phyloP scores from a whole-genome alignment of 1,139 yeast genomes.

The Saccharomyces hybrid region DNA sequence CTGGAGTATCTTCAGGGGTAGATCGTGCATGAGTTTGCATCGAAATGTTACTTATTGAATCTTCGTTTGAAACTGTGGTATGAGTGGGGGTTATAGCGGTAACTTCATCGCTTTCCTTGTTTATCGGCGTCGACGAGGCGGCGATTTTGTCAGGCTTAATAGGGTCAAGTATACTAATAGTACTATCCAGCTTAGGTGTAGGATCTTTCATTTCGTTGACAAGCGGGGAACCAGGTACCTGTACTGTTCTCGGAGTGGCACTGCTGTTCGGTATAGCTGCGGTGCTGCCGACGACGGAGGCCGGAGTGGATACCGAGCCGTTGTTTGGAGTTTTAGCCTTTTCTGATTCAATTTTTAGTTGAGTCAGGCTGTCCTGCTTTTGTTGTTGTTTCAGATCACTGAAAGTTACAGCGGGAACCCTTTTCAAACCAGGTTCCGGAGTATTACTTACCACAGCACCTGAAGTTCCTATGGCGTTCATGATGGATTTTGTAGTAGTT shows the following conservation, averaged over 20 bases:
- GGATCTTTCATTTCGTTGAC: background rate
- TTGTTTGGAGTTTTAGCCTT: background rate
- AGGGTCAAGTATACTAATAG: background rate
- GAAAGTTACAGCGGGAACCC: conserved; percentile 33
- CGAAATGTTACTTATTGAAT: background rate
- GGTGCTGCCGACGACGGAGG: background rate
- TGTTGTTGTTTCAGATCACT: conserved; percentile 38
- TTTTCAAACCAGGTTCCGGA: conserved; percentile 31
- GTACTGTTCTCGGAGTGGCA: background rate
- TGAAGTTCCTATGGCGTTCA: conserved; percentile 31
- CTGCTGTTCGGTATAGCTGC: background rate
- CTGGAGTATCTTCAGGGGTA: background rate
- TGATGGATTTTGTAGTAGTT: conserved; percentile 28
- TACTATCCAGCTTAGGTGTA: background rate
- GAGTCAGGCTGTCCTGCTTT: conserved; percentile 36
- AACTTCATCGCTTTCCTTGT: background rate
- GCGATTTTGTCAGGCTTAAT: background rate
- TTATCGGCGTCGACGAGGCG: background rate
- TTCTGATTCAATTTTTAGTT: background rate
- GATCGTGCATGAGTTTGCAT: background rate
- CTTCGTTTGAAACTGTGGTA: conserved; percentile 9
- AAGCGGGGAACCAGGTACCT: background rate
- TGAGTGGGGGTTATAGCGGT: conserved; percentile 7
- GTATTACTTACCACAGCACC: conserved; percentile 33
- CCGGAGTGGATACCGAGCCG: background rate